phyloP scores from a whole-genome alignment of 495 filamentous ascomycete genomes.

The Parathielavia appendiculata region DNA sequence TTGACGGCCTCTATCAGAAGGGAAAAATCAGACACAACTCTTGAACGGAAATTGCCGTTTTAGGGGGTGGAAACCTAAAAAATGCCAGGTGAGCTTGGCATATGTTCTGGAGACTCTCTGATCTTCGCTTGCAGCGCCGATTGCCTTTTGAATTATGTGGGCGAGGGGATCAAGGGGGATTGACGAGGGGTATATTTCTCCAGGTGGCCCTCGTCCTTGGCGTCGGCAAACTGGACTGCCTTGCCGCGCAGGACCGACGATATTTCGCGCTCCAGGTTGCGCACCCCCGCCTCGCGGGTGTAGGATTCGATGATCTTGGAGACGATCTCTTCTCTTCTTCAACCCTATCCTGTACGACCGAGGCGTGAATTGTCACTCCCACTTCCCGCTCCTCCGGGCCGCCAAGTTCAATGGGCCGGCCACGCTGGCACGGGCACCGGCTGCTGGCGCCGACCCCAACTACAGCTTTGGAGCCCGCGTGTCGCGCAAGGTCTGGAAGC shows the following conservation, averaged over 20 bases:
- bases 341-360: too few species aligned
- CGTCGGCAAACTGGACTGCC: conserved; percentile 89
- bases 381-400: too few species aligned
- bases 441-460: conserved; percentile 1
- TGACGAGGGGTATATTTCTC: conserved; percentile 66
- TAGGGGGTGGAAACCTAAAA: too few species aligned
- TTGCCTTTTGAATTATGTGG: too few species aligned
- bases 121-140: too few species aligned
- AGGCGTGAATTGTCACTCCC: too few species aligned
- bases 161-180: too few species aligned
- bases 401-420: neutral
- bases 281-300: conserved; percentile 93
- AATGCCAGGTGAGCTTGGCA: too few species aligned
- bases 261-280: conserved; percentile 92
- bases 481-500: neutral
- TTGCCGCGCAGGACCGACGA: conserved; percentile 92
- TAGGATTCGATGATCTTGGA: conserved; percentile 93
- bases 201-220: conserved; percentile 66
- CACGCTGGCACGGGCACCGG: conserved; percentile 1
- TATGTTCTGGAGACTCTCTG: too few species aligned
- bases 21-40: too few species aligned
- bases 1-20: too few species aligned
- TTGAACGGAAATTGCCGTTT: too few species aligned
- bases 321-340: conserved; percentile 82
- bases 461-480: neutral